phyloP scores from a whole-genome alignment of 495 filamentous ascomycete genomes.

The Hyaloscypha bicolor region DNA sequence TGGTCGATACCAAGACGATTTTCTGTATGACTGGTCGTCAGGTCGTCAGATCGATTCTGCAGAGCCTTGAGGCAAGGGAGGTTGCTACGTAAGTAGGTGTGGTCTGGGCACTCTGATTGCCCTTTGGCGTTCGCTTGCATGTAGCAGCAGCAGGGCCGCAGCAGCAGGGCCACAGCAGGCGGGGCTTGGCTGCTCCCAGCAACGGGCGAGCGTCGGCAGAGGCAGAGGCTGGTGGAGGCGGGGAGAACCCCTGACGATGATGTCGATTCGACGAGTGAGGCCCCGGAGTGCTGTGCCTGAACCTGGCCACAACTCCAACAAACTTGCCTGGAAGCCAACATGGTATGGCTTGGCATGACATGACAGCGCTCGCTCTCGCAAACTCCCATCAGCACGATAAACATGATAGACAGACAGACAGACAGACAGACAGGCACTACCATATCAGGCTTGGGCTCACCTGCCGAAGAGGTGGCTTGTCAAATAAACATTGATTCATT shows the following conservation, averaged over 20 bases:
- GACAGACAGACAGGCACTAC: no score
- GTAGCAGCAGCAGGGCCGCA: neutral
- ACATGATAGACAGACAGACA: no score
- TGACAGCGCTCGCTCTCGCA: neutral
- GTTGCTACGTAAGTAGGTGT: neutral
- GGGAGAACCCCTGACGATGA: constrained; percentile 9
- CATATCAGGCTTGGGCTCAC: no score
- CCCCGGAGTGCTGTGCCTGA: constrained; percentile 1
- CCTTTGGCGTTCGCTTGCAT: constrained; percentile 1
- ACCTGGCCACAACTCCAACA: neutral
- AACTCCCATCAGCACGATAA: no score
- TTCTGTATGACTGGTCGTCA: no score
- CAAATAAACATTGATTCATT: no score
- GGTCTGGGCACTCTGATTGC: neutral
- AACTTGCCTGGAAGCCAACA: neutral
- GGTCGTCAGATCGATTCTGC: no score
- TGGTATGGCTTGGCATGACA: neutral
- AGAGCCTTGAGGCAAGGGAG: neutral
- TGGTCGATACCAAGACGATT: no score
- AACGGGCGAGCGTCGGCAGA: no score
- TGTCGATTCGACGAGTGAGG: constrained; percentile 13
- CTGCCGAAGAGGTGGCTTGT: no score
- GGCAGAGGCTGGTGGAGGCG: neutral
- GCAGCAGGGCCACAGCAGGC: neutral
- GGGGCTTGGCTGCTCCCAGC: neutral